Base-by-base conservation (phyloP, 208 protist genomes). In the Wallacemonas collosoma region DNA sequence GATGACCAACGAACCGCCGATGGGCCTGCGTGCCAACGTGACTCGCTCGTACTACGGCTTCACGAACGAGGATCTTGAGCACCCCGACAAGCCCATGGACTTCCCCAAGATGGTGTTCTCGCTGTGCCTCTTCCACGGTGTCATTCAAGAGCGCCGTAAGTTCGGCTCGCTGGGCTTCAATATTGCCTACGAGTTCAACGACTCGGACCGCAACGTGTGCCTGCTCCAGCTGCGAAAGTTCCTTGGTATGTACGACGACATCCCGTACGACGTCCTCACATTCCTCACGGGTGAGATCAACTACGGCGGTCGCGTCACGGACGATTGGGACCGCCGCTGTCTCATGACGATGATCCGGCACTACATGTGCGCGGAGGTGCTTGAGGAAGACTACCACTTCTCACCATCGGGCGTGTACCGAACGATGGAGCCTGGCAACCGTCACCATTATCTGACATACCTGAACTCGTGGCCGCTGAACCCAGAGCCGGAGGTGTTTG, bases 1-100 rank as follows among this genome's bases (percentile, higher is more conserved):
- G 88, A 98, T 99, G 94, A 99, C 98, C 35, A 99, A 99, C 79
- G 98, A 99, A 85, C 98, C 98, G n/a, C 98, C 98, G 38, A 98
- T 97, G 87, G 97, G 98, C 11, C 81, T 99, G 48, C 93, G 97
- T 50, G 90, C 97, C 3, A 99, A 99, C 79, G 82, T 99, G 60
- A 92, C 95, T 15, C 85, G 97, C 8, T 98, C 96, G 12, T 99
- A 98, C 84, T 95, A 90, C 76, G 83, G 79, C 68, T 91, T 98
- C 73, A 91, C 91, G 63, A 85, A 94, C 54, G 90, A 94, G 63
- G 88, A 95, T 76, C 83, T 98, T 36, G 88, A 96, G 58, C 84
- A 91, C 62, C 78, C 79, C 48, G 82, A 75, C 45, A 95, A 97
- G 83, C 87, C 94, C 8, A 72, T 72, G 12, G 92, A 94, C 58